phyloP scores from a whole-genome alignment of 345 rosid genomes.

The Erucastrum elatum region DNA sequence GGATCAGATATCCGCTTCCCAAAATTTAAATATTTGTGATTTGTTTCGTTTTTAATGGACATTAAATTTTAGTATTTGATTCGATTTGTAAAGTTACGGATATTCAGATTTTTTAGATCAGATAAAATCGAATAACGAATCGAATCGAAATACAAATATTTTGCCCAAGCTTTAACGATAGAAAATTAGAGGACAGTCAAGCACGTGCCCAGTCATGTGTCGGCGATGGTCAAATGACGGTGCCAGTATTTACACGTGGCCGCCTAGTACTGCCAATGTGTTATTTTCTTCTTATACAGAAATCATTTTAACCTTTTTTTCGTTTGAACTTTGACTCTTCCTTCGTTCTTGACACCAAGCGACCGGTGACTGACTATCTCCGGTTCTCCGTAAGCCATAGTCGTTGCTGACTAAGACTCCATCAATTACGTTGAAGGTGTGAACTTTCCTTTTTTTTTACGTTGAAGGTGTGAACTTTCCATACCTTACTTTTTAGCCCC shows the following conservation, averaged over 20 bases:
- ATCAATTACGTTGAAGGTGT: constrained; percentile 31
- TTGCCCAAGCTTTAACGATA: no score
- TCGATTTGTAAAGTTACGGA: no score
- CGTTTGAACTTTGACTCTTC: constrained; percentile 51
- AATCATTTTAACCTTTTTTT: not conserved
- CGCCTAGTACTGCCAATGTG: constrained; percentile 38
- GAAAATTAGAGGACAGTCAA: constrained; percentile 7
- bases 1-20: no score
- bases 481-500: constrained; percentile 31
- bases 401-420: constrained; percentile 60
- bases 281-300: not conserved
- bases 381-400: constrained; percentile 36
- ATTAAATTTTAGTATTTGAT: no score
- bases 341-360: constrained; percentile 26
- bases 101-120: no score
- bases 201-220: constrained; percentile 63
- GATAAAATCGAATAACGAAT: no score
- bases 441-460: constrained; percentile 22
- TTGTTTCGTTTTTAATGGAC: no score
- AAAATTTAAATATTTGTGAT: no score
- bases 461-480: constrained; percentile 19
- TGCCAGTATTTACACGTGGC: constrained; percentile 65
- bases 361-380: constrained; percentile 33
- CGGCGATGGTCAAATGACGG: constrained; percentile 87
- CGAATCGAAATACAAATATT: no score